Base-by-base conservation (phyloP, 2,329 filamentous ascomycete species). In the Clarireedia hainanense region DNA sequence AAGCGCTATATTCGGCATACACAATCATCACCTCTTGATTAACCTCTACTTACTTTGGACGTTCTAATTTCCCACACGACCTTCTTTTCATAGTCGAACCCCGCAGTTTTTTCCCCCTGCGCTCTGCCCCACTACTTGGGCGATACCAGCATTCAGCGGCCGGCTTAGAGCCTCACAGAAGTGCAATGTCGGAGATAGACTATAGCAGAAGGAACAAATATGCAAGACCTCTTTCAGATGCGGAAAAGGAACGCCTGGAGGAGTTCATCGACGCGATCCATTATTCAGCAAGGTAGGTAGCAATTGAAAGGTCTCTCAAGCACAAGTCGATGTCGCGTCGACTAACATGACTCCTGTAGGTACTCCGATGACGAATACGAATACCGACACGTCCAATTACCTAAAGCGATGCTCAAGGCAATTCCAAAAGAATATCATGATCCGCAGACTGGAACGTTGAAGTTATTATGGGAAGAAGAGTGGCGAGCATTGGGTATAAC, bases 401-500 rank as follows among this genome's bases (percentile, higher is more conserved):
- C 94, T 45, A 99, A 99, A 75, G 86, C 90, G 65, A 99, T 99
- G 94, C 84, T 99, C 62, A 97, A 97, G 75, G 88, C 83, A 42
- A 97, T 99, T 64, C 94, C 94, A 20, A 86, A 91, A 71, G 92
- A 96, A 61, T 96, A 96, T 73, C 92, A 95, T 69, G 91, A 96
- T 72, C 80, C 84, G 50, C 76, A 83, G 52, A 90, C 95, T 73
- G 94, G 94, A 60, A 97, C 92, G 5, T 75, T 99, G 72, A 99
- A 97, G 77, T 76, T 99, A 64, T 76, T 99, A 59, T 96, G 92
- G 91, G 94, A 99, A 73, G 92, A 97, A 63, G 94, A 99, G 75
- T 99, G 94, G 94, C 85, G 94, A 73, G 91, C 88, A 37, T 80
- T 99, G 68, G 94, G 94, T 50, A 99, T 99, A 70, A 99, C 94